Percentiles rank a stretch among this genome's conserved stretches.
These are phyloP conservation scores for Macrocybe gigantea DNA, from an alignment of 768 basidiomycete species.

Conservation along the genomic window DNA sequence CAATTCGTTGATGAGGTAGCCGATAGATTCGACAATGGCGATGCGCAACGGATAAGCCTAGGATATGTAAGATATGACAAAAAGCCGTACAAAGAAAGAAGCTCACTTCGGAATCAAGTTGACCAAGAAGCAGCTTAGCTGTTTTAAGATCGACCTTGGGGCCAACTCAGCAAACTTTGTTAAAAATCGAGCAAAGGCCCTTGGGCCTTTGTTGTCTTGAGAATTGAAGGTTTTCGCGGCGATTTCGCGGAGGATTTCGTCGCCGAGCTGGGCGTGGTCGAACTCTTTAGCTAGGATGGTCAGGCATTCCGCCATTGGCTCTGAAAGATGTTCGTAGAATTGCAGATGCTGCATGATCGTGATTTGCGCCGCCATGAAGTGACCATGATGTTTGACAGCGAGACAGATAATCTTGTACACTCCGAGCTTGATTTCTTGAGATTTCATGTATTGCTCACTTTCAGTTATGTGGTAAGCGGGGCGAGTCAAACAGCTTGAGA, in stretches of 20 bases:
- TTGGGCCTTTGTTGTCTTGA: constrained; percentile 83
- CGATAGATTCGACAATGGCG: constrained; percentile 88
- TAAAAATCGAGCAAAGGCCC: constrained; percentile 82
- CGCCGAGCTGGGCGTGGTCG: constrained; percentile 83
- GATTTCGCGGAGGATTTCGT: constrained; percentile 88
- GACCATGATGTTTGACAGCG: constrained; percentile 88
- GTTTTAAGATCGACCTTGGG: constrained; percentile 80
- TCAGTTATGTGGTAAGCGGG: constrained; percentile 87
- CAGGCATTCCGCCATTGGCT: constrained; percentile 90
- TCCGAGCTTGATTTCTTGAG: constrained; percentile 57
- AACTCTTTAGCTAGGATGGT: constrained; percentile 76
- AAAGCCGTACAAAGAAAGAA: neutral
- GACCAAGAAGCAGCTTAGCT: constrained; percentile 80
- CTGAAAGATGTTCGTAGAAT: constrained; percentile 91
- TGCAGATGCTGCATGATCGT: constrained; percentile 88
- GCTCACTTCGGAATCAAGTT: constrained; percentile 87
- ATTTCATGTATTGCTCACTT: constrained; percentile 86
- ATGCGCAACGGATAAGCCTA: constrained; percentile 96
- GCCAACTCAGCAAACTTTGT: constrained; percentile 73
- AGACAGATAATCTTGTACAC: constrained; percentile 87
- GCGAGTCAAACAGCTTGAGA: constrained; percentile 73
- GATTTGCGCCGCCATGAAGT: constrained; percentile 80
- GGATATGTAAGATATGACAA: neutral
- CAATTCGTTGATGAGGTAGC: constrained; percentile 78
- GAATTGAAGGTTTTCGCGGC: constrained; percentile 69